phyloP scores from a whole-genome alignment of 306 rosid species.

The Sindora glabra region DNA sequence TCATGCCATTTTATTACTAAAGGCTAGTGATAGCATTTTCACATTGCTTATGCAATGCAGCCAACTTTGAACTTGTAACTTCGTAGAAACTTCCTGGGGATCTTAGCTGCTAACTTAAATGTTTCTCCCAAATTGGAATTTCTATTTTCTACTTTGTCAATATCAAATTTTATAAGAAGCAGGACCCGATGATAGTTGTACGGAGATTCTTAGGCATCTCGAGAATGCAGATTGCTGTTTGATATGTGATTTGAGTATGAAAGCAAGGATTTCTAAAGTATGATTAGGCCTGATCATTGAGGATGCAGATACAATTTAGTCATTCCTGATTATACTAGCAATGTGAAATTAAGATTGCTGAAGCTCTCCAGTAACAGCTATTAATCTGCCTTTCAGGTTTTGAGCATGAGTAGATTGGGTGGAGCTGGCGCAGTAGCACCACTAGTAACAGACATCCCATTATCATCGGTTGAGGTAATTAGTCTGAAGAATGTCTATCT shows the following conservation, averaged over 20 bases:
- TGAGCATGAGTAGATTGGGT: constrained; percentile 98
- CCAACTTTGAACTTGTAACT: neutral
- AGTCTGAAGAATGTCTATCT: neutral
- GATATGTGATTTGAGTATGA: constrained; percentile 2
- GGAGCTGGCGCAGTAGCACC: constrained; percentile 99
- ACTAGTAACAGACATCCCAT: constrained; percentile 83
- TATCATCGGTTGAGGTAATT: constrained; percentile 84
- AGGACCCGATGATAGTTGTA: neutral
- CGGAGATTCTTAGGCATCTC: neutral
- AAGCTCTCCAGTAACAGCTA: neutral
- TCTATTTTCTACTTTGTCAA: constrained; percentile 5
- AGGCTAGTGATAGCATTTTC: no score
- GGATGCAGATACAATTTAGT: neutral
- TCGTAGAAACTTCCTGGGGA: neutral
- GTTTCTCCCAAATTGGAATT: neutral
- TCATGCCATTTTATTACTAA: neutral
- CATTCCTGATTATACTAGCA: neutral
- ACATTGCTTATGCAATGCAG: no score
- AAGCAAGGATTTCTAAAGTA: constrained; percentile 9
- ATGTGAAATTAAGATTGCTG: neutral
- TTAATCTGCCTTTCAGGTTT: constrained; percentile 56
- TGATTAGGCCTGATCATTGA: no score
- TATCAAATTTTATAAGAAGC: constrained; percentile 4
- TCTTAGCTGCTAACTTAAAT: neutral
- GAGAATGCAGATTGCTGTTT: neutral